Percentiles rank a stretch among this genome's conserved stretches.
These are phyloP conservation scores for Picea mariana DNA, from an alignment of 83 land plant species.

Conservation along the genomic window DNA sequence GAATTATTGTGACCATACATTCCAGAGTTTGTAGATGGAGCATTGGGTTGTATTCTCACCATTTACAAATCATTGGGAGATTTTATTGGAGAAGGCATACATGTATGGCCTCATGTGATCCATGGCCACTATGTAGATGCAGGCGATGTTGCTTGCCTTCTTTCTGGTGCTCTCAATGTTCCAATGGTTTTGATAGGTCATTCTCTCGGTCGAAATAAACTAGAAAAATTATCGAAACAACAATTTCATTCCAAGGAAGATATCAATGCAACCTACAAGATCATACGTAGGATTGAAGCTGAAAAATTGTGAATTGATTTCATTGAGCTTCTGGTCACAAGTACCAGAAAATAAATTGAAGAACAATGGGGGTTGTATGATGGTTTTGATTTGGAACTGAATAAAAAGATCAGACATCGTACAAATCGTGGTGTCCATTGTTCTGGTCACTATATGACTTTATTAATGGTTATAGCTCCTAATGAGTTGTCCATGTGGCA, in stretches of 20 bases:
- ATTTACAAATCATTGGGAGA: constrained; percentile 85
- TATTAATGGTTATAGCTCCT: too few species aligned
- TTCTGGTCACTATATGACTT: constrained; percentile 71
- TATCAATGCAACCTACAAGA: constrained; percentile 70
- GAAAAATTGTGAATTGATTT: constrained; percentile 66
- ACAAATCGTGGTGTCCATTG: constrained; percentile 56
- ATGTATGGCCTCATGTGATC: constrained; percentile 85
- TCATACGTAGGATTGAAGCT: constrained; percentile 62
- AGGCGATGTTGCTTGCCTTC: constrained; percentile 73
- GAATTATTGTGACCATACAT: constrained; percentile 90
- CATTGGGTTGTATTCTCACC: constrained; percentile 70
- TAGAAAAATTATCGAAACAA: constrained; percentile 83
- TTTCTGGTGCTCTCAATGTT: constrained; percentile 86
- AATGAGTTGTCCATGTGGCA: too few species aligned
- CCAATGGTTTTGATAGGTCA: constrained; percentile 99
- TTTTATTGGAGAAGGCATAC: constrained; percentile 52
- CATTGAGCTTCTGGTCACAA: constrained; percentile 75
- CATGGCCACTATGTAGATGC: constrained; percentile 99
- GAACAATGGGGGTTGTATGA: constrained; percentile 81
- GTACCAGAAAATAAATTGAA: constrained; percentile 77
- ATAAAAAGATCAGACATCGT: constrained; percentile 63
- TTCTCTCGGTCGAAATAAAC: constrained; percentile 94
- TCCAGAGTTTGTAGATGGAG: constrained; percentile 90
- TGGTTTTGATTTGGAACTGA: constrained; percentile 66
- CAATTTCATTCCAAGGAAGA: constrained; percentile 76